These are phyloP conservation scores for Halophytophthora batemanensis DNA, from an alignment of 352 stramenopile genomes.

Conservation along the genomic window DNA sequence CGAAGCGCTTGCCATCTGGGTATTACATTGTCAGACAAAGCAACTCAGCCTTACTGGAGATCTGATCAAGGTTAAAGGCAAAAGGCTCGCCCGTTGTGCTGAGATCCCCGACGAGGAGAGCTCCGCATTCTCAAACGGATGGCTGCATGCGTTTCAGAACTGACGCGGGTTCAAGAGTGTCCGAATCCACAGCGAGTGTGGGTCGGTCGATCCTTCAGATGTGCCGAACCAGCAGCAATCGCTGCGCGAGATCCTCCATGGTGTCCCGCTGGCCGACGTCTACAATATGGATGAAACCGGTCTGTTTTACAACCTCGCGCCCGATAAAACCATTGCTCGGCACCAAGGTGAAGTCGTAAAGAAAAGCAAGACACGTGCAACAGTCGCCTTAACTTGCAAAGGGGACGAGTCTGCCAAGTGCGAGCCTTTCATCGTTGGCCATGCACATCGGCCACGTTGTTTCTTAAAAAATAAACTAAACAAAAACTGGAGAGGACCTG, in stretches of 20 bases:
- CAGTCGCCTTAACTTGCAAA: slow-evolving; percentile 8
- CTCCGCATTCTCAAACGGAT: background rate
- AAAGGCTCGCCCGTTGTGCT: background rate
- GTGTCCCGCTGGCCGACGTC: too few relatives aligned
- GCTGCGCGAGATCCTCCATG: too few relatives aligned
- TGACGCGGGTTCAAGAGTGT: background rate
- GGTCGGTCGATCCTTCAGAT: background rate
- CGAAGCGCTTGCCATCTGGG: background rate
- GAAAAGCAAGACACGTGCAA: slow-evolving; percentile 10
- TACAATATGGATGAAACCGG: slow-evolving; percentile 1
- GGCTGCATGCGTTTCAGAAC: background rate
- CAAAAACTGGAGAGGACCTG: too few relatives aligned
- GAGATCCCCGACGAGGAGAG: background rate
- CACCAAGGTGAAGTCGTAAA: background rate
- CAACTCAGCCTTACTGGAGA: background rate
- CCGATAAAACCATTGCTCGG: background rate
- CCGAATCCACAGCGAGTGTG: background rate
- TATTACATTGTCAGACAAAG: background rate
- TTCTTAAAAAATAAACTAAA: too few relatives aligned
- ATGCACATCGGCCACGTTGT: too few relatives aligned
- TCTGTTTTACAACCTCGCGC: background rate
- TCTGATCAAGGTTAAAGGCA: background rate
- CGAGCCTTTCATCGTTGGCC: slow-evolving; percentile 11
- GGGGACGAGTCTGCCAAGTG: slow-evolving; percentile 7
- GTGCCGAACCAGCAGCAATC: background rate